Evolutionary conservation across 164 flowering plant species (phyloP).

Genomic region (Berberis thunbergii): DNA sequence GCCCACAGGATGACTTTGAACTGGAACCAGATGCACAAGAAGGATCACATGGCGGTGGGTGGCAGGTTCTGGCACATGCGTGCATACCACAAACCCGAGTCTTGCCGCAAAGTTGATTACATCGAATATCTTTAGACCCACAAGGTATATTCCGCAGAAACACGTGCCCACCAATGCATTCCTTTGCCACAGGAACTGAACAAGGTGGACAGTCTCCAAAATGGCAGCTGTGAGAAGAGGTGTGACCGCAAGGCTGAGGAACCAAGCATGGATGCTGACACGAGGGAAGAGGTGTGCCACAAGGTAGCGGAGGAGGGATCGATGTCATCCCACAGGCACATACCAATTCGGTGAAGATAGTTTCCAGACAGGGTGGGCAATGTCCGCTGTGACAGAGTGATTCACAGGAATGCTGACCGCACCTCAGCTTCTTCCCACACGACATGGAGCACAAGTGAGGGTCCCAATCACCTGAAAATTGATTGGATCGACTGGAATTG

Average conservation of each 20-base stretch:
- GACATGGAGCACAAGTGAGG: slow-evolving; percentile 81
- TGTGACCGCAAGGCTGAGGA: slow-evolving; percentile 90
- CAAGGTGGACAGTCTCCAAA: slow-evolving; percentile 98
- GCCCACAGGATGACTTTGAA: slow-evolving; percentile 63
- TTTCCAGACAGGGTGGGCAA: slow-evolving; percentile 92
- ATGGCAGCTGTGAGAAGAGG: slow-evolving; percentile 84
- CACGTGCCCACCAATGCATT: slow-evolving; percentile 92
- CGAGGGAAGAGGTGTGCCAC: slow-evolving; percentile 88
- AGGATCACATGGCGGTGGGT: slow-evolving; percentile 68
- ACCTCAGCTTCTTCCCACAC: slow-evolving; percentile 90
- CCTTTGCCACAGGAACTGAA: slow-evolving; percentile 80
- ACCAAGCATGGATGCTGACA: slow-evolving; percentile 77
- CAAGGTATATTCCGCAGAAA: slow-evolving; percentile 91
- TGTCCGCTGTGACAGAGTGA: slow-evolving; percentile 89
- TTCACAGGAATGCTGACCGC: slow-evolving; percentile 89
- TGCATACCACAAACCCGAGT: slow-evolving; percentile 92
- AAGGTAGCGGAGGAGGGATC: slow-evolving; percentile 87
- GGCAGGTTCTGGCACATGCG: slow-evolving; percentile 87
- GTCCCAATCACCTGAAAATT: slow-evolving; percentile 45
- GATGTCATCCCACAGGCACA: slow-evolving; percentile 95
- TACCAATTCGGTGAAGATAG: slow-evolving; percentile 76
- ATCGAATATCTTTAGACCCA: slow-evolving; percentile 83
- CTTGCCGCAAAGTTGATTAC: slow-evolving; percentile 85
- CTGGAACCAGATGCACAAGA: slow-evolving; percentile 20
- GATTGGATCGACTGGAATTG: slow-evolving; percentile 15